Base-by-base conservation (phyloP, 208 protist genomes). In the Lotmaria passim region DNA sequence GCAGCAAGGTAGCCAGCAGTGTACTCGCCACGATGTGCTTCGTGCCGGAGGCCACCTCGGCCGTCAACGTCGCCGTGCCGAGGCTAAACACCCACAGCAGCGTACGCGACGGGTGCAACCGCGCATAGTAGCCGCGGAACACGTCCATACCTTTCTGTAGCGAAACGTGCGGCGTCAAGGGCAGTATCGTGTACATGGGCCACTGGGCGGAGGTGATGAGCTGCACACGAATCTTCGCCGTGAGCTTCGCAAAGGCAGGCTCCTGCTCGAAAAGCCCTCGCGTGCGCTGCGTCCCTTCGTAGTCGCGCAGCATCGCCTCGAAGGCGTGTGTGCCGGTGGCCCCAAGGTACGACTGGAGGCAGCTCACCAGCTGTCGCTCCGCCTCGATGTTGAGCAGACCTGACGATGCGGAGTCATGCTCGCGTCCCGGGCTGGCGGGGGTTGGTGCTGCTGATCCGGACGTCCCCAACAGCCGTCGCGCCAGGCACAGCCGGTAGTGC, bases 291-390 rank as follows among this genome's bases (percentile, higher is more conserved):
- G 66, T 82, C 23, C 52, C 70, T 46, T 79, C 78, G 58, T 79
- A 78, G 64, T 93, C 88, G 26, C 81, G 83, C 55, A 93, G 55
- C 85, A 93, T 93, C n/a, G 75, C 75, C 58, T 86, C 83, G 17
- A 93, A 67, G 34, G 69, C 75, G 55, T 83, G 68, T 5, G 79
- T 78, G 52, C 64, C 56, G 12, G 60, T 70, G 17, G 75, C 59
- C 4, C 83, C 84, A 39, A 93, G 58, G 59, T 72, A 46, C 30
- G 59, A 44, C 70, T 83, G 83, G 33, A 93, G 68, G 26, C 78
- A 67, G 44, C 69, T 60, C 36, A 89, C 55, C n/a, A 90, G 43
- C 46, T 79, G 51, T n/a, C 75, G 84, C 70, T 90, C 87, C 14
- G 47, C 69, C 36, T 83, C 79, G n/a, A 86, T 3, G 39, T 83